phyloP scores from a whole-genome alignment of 768 basidiomycete species.

The Suillus decipiens region DNA sequence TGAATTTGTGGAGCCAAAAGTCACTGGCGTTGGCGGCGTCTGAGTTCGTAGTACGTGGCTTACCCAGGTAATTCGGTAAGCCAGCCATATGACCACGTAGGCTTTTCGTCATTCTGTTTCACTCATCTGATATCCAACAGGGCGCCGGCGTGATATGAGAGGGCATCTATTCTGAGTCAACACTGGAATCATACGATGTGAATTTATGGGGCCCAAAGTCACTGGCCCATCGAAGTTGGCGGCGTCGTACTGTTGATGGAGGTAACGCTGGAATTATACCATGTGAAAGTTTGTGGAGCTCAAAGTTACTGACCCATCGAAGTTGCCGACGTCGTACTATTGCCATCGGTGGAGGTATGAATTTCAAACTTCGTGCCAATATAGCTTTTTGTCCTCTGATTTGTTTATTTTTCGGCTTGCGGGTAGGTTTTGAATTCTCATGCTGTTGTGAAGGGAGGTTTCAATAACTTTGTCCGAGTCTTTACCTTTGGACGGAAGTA shows the following conservation, averaged over 20 bases:
- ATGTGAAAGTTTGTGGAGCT: constrained; percentile 57
- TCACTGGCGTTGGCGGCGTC: constrained; percentile 36
- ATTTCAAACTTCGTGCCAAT: not conserved
- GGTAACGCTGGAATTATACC: constrained; percentile 45
- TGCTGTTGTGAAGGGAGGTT: constrained; percentile 49
- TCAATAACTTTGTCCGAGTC: constrained; percentile 56
- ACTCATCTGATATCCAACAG: constrained; percentile 42
- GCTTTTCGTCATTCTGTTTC: constrained; percentile 27
- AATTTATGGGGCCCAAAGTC: constrained; percentile 61
- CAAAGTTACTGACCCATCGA: constrained; percentile 42
- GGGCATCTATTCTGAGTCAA: constrained; percentile 50
- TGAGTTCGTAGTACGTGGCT: too few relatives aligned
- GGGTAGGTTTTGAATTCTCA: constrained; percentile 28
- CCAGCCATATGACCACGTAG: too few relatives aligned
- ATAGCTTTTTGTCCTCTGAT: not conserved
- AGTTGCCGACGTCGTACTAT: not conserved
- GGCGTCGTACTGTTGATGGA: not conserved
- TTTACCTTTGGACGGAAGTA: constrained; percentile 5
- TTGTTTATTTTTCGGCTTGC: constrained; percentile 46
- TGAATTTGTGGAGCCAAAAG: constrained; percentile 60
- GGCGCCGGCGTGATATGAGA: constrained; percentile 58
- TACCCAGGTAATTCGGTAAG: too few relatives aligned
- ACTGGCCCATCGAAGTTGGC: constrained; percentile 28
- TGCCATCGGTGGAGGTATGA: not conserved
- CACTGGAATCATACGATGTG: constrained; percentile 48